These are phyloP conservation scores for Acaromyces ingoldii DNA, from an alignment of 1,284 basidiomycete species.

Conservation along the genomic window DNA sequence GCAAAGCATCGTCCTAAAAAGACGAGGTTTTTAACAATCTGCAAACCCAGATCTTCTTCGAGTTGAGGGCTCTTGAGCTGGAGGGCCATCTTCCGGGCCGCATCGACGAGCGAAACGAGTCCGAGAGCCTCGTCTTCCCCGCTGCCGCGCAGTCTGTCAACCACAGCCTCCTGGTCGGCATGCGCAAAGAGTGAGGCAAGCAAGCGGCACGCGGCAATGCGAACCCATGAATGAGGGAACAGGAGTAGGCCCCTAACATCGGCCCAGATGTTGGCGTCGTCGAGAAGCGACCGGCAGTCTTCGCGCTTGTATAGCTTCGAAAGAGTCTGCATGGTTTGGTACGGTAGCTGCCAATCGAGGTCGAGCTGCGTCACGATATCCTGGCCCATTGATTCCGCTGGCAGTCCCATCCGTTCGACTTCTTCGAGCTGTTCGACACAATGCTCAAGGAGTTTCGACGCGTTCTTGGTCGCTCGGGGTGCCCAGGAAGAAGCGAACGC, in stretches of 20 bases:
- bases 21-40: constrained; percentile 90
- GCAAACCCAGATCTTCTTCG: constrained; percentile 70
- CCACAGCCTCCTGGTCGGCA: background rate
- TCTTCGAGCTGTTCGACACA: constrained; percentile 31
- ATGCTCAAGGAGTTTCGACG: constrained; percentile 17
- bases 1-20: constrained; percentile 67
- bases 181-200: constrained; percentile 66
- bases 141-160: too few relatives aligned
- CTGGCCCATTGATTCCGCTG: background rate
- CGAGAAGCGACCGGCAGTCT: background rate
- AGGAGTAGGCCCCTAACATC: constrained; percentile 66
- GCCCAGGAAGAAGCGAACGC: constrained; percentile 13
- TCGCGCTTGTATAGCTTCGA: constrained; percentile 57
- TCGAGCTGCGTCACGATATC: constrained; percentile 25
- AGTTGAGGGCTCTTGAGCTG: constrained; percentile 78
- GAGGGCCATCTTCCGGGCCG: constrained; percentile 70
- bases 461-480: constrained; percentile 14
- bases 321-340: constrained; percentile 69
- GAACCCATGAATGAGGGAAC: constrained; percentile 92
- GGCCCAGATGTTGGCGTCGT: constrained; percentile 1
- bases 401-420: constrained; percentile 12
- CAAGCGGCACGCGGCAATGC: constrained; percentile 72
- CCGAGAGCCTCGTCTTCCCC: too few relatives aligned
- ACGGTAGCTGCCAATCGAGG: constrained; percentile 75
- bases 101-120: constrained; percentile 61